These are phyloP conservation scores for Fusarium caatingaense DNA, from an alignment of 2,329 filamentous ascomycete genomes.

Conservation along the genomic window DNA sequence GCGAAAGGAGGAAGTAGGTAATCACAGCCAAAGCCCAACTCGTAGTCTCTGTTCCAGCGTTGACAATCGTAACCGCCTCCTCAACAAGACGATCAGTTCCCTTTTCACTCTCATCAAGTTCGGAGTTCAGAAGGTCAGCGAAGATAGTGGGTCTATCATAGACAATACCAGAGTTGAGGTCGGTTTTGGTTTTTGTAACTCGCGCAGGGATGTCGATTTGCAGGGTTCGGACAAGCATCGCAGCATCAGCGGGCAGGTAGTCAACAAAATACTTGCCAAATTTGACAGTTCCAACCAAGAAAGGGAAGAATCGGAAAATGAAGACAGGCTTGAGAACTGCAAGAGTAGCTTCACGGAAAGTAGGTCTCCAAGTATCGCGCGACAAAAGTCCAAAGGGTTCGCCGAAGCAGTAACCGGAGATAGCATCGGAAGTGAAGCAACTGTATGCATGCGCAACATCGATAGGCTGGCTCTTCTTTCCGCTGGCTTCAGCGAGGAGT, in stretches of 20 bases:
- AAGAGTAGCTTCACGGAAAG: conserved; percentile 22
- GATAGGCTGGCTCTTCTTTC: not conserved
- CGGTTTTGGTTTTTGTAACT: conserved; percentile 12
- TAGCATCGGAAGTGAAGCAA: conserved; percentile 14
- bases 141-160: conserved; percentile 22
- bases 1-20: conserved; percentile 16
- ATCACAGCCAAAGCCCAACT: conserved; percentile 28
- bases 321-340: conserved; percentile 23
- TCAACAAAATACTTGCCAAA: conserved; percentile 9
- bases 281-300: conserved; percentile 15
- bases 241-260: not conserved
- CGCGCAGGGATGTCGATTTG: conserved; percentile 18
- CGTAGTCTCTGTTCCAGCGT: conserved; percentile 20
- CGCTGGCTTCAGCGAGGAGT: not conserved
- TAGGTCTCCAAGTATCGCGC: not conserved
- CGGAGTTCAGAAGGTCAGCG: conserved; percentile 7
- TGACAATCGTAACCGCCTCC: conserved; percentile 15
- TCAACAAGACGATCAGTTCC: not conserved
- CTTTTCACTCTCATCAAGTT: conserved; percentile 10
- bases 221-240: conserved; percentile 1
- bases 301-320: conserved; percentile 10
- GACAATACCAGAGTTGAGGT: conserved; percentile 1
- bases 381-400: conserved; percentile 19
- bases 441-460: conserved; percentile 19
- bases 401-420: conserved; percentile 20